Percentiles rank a stretch among this genome's conserved stretches.
These are phyloP conservation scores for Saturnispora quitensis DNA, from an alignment of 805 yeast species.

Conservation along the genomic window DNA sequence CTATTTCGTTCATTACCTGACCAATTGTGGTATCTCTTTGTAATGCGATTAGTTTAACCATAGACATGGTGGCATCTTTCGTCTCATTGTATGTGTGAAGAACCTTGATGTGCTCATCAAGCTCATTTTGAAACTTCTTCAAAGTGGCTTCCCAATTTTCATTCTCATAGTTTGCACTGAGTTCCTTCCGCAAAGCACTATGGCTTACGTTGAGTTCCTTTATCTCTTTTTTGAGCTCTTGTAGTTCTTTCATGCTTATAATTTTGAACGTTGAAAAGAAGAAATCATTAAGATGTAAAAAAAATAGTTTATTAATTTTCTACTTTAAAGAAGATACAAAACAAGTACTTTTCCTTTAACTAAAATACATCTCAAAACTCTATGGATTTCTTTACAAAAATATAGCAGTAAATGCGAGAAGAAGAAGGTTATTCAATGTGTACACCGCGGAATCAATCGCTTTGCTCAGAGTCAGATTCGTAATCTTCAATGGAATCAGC, in stretches of 20 bases:
- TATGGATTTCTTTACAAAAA: background rate
- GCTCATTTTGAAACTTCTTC: slow-evolving; percentile 27
- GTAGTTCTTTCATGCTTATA: background rate
- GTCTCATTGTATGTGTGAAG: slow-evolving; percentile 54
- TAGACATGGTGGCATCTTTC: slow-evolving; percentile 48
- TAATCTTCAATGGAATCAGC: slow-evolving; percentile 68
- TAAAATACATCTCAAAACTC: background rate
- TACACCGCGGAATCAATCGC: background rate
- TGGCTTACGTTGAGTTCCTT: background rate
- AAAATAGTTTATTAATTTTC: background rate
- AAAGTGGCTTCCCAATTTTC: background rate
- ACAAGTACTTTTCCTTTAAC: background rate
- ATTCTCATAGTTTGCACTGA: background rate
- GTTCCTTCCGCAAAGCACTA: background rate
- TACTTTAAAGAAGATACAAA: background rate
- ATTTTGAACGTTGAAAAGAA: background rate
- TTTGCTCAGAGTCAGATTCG: slow-evolving; percentile 32
- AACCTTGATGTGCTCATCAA: slow-evolving; percentile 41
- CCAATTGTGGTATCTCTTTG: slow-evolving; percentile 39
- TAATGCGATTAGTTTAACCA: slow-evolving; percentile 53
- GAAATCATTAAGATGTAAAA: background rate
- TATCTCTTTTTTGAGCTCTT: background rate
- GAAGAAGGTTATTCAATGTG: background rate
- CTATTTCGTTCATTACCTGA: slow-evolving; percentile 48
- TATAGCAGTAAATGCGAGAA: background rate